Evolutionary conservation across 345 rosid species (phyloP).

Genomic region (Odontarrhena argentea): DNA sequence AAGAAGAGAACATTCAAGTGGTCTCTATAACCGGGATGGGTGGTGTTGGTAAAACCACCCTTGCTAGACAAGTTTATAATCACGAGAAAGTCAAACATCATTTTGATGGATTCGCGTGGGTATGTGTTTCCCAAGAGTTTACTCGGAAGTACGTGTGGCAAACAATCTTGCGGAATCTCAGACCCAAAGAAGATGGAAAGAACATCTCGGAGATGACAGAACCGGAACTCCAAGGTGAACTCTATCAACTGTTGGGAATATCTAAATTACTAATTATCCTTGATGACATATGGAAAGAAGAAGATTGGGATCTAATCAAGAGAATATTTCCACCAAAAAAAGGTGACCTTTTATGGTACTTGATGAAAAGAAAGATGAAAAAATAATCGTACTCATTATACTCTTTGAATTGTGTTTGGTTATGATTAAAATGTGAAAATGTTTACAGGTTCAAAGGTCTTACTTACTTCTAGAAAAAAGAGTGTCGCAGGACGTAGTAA

Average conservation of each 20-base stretch:
- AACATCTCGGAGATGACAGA: slow-evolving; percentile 15
- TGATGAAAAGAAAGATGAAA: too few species aligned
- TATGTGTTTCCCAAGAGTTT: slow-evolving; percentile 41
- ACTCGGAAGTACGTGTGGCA: slow-evolving; percentile 32
- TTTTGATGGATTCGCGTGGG: slow-evolving; percentile 45
- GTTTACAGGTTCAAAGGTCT: too few species aligned
- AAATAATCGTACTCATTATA: too few species aligned
- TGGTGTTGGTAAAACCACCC: slow-evolving; percentile 54
- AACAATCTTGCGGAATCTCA: slow-evolving; percentile 37
- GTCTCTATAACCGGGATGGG: slow-evolving; percentile 54
- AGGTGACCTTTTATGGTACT: too few species aligned
- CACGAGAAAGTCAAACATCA: slow-evolving; percentile 19
- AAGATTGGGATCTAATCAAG: too few species aligned
- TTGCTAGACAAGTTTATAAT: slow-evolving; percentile 39
- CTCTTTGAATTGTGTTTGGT: too few species aligned
- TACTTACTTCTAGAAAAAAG: too few species aligned
- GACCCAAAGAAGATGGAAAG: slow-evolving; percentile 14
- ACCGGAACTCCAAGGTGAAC: slow-evolving; percentile 2
- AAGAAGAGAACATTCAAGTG: not conserved
- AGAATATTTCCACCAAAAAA: too few species aligned
- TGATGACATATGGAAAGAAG: too few species aligned
- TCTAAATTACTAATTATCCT: slow-evolving; percentile 44
- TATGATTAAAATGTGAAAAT: too few species aligned
- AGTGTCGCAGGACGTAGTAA: too few species aligned
- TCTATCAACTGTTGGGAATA: slow-evolving; percentile 18